Evolutionary conservation across 768 basidiomycete species (phyloP), one percentile per base, ranked within the genome.

Genomic region (Daedaleopsis sinensis): DNA sequence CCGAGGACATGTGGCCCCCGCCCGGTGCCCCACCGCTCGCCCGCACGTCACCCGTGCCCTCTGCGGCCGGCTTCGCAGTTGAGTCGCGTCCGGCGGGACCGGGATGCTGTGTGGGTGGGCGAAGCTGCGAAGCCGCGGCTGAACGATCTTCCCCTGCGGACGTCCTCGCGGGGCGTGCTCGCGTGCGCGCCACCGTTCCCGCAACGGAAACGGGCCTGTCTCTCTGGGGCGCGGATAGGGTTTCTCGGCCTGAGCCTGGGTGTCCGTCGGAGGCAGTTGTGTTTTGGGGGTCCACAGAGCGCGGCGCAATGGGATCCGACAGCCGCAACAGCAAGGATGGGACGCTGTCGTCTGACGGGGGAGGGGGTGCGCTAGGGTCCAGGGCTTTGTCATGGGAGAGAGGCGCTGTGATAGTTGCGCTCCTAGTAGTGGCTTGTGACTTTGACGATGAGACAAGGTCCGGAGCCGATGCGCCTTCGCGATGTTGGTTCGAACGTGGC

Each of bases 121-220:
- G 21, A 38, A 16, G 55, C 19, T 50, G 53, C 46, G 59, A 57
- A 43, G 56, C 58, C 59, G 18, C 39, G 39, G 65, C 27, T 39
- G 51, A 36, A 60, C 27, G 57, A 38, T 67, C 55, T 38, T 59
- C 63, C 59, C 58, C 52, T 55, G 39, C 36, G 52, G 54, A 55
- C 54, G 27, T 38, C 55, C 49, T 57, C 36, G 61, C 60, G 10
- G 74, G 61, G 10, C 64, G 69, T 13, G 67, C 71, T 36, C 72
- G 69, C 46, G 74, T 74, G 43, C 70, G 69, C 42, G 67, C 72
- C 72, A 73, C 71, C 57, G 70, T 72, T 47, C 67, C 65, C 43
- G 62, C 62, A 9, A 65, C 67, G 44, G 63, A 64, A 32, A 63
- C 49, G 42, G 56, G 42, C 32, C 47, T 57, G 37, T 55, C 43